Evolutionary conservation across 176 grass and related monocot genomes (phyloP).

Genomic region (Olyra latifolia): DNA sequence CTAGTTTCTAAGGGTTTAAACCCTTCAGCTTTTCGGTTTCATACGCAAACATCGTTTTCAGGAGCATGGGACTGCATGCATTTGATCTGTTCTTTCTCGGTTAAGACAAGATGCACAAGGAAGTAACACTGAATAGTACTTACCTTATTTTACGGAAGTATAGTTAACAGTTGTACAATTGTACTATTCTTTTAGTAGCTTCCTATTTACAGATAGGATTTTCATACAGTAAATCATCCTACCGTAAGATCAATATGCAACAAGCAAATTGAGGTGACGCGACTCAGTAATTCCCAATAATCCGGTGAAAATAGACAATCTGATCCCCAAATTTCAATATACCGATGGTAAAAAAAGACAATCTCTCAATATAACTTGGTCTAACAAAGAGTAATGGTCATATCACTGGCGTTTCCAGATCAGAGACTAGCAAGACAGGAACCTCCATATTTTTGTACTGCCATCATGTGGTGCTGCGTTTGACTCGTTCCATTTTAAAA

Average conservation of each 20-base stretch:
- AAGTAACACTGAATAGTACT: neutral
- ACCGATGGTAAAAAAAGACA: neutral
- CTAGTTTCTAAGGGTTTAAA: too few species aligned
- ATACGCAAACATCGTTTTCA: too few species aligned
- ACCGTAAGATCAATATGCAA: conserved; percentile 4
- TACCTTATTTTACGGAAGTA: conserved; percentile 21
- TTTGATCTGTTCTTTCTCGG: too few species aligned
- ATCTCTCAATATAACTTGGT: neutral
- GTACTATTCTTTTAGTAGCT: neutral
- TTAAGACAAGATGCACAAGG: too few species aligned
- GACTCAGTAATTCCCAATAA: neutral
- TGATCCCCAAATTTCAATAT: neutral
- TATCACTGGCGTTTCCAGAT: neutral
- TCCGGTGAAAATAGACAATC: neutral
- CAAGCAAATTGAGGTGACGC: neutral
- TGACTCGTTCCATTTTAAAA: conserved; percentile 9
- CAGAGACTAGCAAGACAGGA: conserved; percentile 11
- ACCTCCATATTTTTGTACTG: neutral
- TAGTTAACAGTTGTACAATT: neutral
- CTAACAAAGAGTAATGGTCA: neutral
- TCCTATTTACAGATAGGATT: conserved; percentile 36
- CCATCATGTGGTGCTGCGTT: neutral
- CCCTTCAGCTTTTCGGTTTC: too few species aligned
- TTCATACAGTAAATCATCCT: neutral
- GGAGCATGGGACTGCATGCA: too few species aligned